A percentile compares a stretch with the other conserved stretches of the same genome.
phyloP scores from a whole-genome alignment of 495 filamentous ascomycete genomes.

The Tricharina praecox region DNA sequence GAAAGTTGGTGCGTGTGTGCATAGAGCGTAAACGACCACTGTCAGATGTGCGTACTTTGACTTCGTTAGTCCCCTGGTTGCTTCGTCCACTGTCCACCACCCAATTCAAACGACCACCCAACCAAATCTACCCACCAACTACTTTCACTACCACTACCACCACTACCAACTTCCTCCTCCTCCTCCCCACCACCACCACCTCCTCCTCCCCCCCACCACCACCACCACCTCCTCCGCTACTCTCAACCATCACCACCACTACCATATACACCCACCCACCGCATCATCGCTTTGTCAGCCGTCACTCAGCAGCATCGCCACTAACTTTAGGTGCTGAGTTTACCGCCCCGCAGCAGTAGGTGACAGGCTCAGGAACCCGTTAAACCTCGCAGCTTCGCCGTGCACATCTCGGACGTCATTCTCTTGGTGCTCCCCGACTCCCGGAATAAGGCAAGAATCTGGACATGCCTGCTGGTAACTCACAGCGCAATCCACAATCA shows the following conservation, averaged over 20 bases:
- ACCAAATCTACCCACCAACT: neutral
- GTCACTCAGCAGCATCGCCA: neutral
- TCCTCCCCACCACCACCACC: conserved; percentile 4
- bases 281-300: no score
- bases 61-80: no score
- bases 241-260: no score
- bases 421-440: neutral
- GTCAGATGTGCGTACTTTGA: no score
- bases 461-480: conserved; percentile 24
- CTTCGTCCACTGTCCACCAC: conserved; percentile 1
- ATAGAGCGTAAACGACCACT: no score
- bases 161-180: conserved; percentile 2
- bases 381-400: neutral
- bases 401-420: neutral
- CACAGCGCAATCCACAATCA: conserved; percentile 20
- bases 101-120: neutral
- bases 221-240: conserved; percentile 12
- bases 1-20: no score
- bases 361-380: neutral
- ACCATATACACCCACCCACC: no score
- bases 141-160: conserved; percentile 7
- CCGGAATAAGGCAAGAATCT: conserved; percentile 4
- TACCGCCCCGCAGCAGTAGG: neutral
- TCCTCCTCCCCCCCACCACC: conserved; percentile 1
- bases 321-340: conserved; percentile 4